Base-by-base conservation (phyloP, 305 asterid species). In the Ajuga reptans region DNA sequence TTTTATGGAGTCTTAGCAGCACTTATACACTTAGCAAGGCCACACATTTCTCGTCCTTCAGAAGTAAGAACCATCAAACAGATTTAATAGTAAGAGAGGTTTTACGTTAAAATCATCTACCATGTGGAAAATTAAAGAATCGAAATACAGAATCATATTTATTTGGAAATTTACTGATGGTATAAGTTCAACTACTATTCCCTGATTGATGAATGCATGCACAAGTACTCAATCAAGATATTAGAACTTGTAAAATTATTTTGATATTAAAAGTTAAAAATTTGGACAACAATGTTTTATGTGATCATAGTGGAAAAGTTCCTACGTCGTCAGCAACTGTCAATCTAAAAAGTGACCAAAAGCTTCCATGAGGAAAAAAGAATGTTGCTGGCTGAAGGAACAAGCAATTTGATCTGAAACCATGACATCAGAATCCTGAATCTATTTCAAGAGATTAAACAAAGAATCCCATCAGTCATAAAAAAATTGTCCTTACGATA, bases 401-500 rank as follows among this genome's bases (percentile, higher is more conserved):
- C 53, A 37, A 42, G 57, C 64, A 63, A 74, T 33, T 68, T 10
- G 21, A 33, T 51, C 59, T 6, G 18, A 12, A 18, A 77, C 42
- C 15, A 18, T 3, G 9, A 41, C 33, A 43, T 41, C 43, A 31
- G 12, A 39, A 45, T 41, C 66, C 41, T 42, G 59, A 56, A 29
- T 42, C 31, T 59, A 34, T 41, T 73, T 52, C 24, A 5, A 64
- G 42, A 17, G 17, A 67, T 34, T 31, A 53, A 6, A 12, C 12
- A 29, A 59, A 59, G 56, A 54, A 18, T 53, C 73, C 39, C 47
- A 64, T 51, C 43, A 24, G 54, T 29, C 42, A 36, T 21, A 4
- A 63, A 51, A 42, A 72, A 66, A 29, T 34, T 75, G 65, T 55
- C 57, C 95, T 82, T 87, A 93, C 99, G 78, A 91, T 91, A 67